phyloP scores from a whole-genome alignment of 2,329 filamentous ascomycete genomes.

The Aspergillus proliferans region DNA sequence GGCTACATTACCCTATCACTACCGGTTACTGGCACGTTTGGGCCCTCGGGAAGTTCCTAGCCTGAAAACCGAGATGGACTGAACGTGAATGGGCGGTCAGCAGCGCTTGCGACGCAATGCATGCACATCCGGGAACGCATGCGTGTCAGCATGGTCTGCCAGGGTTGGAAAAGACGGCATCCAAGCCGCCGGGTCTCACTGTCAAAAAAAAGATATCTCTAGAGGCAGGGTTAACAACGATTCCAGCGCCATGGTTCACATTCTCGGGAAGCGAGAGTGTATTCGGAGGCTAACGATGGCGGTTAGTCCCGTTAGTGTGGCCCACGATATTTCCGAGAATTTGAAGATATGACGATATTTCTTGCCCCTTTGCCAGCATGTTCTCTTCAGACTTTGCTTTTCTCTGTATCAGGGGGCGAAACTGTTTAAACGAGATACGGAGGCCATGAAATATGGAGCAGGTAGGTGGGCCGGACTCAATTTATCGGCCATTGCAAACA shows the following conservation, averaged over 20 bases:
- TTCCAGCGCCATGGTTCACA: slow-evolving; percentile 33
- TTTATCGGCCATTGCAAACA: background rate
- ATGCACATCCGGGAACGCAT: slow-evolving; percentile 13
- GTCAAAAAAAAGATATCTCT: slow-evolving; percentile 3
- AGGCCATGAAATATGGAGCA: no score
- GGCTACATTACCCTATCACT: background rate
- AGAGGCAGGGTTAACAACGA: slow-evolving; percentile 14
- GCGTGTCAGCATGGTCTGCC: slow-evolving; percentile 13
- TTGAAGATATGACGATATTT: background rate
- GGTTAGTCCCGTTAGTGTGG: slow-evolving; percentile 21
- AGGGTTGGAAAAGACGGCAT: slow-evolving; percentile 8
- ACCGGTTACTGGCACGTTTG: background rate
- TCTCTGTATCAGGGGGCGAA: no score
- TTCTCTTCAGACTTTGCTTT: no score
- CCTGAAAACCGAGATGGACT: background rate
- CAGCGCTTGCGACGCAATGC: slow-evolving; percentile 1
- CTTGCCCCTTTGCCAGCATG: no score
- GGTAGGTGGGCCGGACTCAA: no score
- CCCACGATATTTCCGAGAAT: background rate
- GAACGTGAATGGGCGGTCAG: background rate
- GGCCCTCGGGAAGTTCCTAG: background rate
- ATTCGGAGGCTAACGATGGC: slow-evolving; percentile 11
- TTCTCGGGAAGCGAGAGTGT: slow-evolving; percentile 19
- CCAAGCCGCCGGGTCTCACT: slow-evolving; percentile 22
- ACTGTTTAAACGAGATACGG: no score